Evolutionary conservation across 73 alveolate genomes (phyloP).

Genomic region (Symbiodinium pilosum): DNA sequence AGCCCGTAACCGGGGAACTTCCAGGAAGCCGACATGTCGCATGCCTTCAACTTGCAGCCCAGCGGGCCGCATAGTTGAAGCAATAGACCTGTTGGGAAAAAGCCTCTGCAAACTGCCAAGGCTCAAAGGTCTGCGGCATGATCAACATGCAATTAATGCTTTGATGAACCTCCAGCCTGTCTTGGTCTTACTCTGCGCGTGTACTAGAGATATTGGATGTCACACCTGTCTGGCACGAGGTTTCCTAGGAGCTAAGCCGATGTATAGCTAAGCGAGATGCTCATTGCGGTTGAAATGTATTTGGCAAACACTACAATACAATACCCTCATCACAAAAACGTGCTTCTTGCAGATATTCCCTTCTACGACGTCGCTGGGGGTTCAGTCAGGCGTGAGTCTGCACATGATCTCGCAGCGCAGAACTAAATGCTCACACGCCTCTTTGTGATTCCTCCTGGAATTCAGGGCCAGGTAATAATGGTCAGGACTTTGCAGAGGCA

Average conservation of each 20-base stretch:
- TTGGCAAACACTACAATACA: too few species aligned
- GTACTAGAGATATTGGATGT: not conserved
- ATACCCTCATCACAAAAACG: too few species aligned
- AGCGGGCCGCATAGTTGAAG: not conserved
- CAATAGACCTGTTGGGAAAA: constrained; percentile 14
- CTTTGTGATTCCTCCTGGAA: not conserved
- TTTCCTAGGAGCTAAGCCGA: not conserved
- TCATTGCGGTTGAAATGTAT: too few species aligned
- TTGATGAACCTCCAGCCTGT: not conserved
- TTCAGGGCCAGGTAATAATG: too few species aligned
- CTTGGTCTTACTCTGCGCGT: not conserved
- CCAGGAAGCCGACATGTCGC: not conserved
- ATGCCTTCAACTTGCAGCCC: constrained; percentile 19
- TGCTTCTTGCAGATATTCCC: too few species aligned
- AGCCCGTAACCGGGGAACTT: too few species aligned
- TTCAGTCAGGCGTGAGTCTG: not conserved
- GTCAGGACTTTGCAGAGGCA: too few species aligned
- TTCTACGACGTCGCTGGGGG: not conserved
- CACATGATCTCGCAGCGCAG: not conserved
- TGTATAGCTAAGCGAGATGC: not conserved
- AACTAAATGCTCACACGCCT: not conserved
- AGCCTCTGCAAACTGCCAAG: not conserved
- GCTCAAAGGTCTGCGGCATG: constrained; percentile 16
- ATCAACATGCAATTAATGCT: not conserved
- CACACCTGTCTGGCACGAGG: not conserved